Base-by-base conservation (phyloP, 2,329 filamentous ascomycete species). In the Apiospora hydei region DNA sequence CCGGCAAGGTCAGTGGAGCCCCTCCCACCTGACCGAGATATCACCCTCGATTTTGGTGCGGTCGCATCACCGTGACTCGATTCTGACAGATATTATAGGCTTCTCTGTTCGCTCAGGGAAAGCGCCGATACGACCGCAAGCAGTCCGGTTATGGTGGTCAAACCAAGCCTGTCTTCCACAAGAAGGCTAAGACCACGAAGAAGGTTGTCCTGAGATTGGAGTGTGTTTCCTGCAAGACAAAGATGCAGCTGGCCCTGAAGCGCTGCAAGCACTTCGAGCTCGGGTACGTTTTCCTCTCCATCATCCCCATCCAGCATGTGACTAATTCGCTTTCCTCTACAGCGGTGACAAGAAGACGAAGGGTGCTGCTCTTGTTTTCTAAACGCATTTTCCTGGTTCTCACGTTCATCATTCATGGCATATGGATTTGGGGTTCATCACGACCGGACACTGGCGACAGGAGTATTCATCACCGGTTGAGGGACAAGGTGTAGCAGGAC, bases 291-390 rank as follows among this genome's bases (percentile, higher is more conserved):
- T 41, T 51, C 44, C 66, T 34, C 14, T 26, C 30, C 21, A 44
- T 44, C 11, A 68, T 44, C 68, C 6, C 41, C 46, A 11, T n/a
- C 49, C n/a, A 13, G 26, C 21, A 51, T 46, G 64, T 38, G 70
- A 73, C 69, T 69, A 78, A 82, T 77, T 85, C 89, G 81, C 69
- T 72, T 61, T 38, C 73, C 74, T 76, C 72, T 79, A 82, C 81
- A 97, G 96, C 92, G 96, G 96, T 92, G 96, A 99, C 93, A 99
- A 99, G 95, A 99, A 99, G 94, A 99, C 96, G 83, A 99, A 99
- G 95, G 96, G 96, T 93, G 96, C 96, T 82, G 96, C 96, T 87
- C 92, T 99, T 84, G 96, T 99, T 83, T 99, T 99, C 92, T 99
- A 98, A 92, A 88, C 90, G 80, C 81, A 80, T 83, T 70, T 66